phyloP scores from a whole-genome alignment of 2,329 filamentous ascomycete genomes.

The Beauveria sp. region DNA sequence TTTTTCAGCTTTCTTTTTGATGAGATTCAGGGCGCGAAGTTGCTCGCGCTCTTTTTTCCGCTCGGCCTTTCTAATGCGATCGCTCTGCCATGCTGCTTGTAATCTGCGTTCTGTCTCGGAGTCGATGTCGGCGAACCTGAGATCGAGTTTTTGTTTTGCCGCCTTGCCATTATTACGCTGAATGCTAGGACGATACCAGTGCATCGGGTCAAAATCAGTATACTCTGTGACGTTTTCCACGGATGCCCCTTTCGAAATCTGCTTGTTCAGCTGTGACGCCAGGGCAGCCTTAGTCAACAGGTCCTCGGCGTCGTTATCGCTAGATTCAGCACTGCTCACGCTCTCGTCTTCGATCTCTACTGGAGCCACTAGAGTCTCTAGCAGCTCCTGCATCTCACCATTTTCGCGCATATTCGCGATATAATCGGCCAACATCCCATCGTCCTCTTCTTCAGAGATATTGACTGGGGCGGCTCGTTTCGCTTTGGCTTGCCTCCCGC shows the following conservation, averaged over 20 bases:
- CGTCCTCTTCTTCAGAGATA: conserved; percentile 34
- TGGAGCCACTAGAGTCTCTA: neutral
- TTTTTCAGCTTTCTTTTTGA: conserved; percentile 51
- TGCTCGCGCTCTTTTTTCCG: conserved; percentile 65
- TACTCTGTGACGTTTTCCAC: conserved; percentile 26
- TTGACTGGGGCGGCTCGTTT: conserved; percentile 2
- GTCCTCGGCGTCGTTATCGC: neutral
- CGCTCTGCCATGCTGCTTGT: conserved; percentile 54
- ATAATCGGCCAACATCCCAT: conserved; percentile 59
- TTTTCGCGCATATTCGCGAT: conserved; percentile 56
- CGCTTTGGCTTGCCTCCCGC: conserved; percentile 13
- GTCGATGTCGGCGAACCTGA: conserved; percentile 51
- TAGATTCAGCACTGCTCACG: neutral
- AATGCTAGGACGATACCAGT: conserved; percentile 65
- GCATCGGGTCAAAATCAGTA: conserved; percentile 77
- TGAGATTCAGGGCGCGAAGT: conserved; percentile 55
- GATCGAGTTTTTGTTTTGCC: conserved; percentile 37
- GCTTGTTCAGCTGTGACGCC: conserved; percentile 16
- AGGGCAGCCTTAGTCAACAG: neutral
- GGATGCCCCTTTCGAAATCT: conserved; percentile 29
- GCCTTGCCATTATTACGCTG: conserved; percentile 56
- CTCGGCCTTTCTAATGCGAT: conserved; percentile 62
- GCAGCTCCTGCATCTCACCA: conserved; percentile 49
- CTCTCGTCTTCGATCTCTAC: neutral
- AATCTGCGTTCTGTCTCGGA: conserved; percentile 58